These are phyloP conservation scores for Trichoderma parareesei DNA, from an alignment of 495 filamentous ascomycete species.

Conservation along the genomic window DNA sequence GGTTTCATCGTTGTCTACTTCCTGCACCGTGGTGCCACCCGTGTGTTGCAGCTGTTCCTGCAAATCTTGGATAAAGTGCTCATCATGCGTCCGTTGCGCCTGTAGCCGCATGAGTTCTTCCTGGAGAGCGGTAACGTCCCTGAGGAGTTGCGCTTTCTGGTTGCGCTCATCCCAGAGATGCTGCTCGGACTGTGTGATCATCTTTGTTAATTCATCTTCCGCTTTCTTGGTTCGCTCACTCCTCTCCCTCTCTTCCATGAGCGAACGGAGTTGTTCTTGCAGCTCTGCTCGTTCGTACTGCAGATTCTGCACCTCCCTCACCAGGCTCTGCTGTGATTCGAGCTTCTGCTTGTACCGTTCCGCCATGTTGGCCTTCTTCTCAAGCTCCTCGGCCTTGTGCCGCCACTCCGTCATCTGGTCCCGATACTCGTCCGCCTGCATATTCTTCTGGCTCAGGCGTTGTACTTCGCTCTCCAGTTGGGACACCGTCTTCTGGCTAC, in stretches of 20 bases:
- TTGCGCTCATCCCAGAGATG: slow-evolving; percentile 29
- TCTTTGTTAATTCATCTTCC: slow-evolving; percentile 26
- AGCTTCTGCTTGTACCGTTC: slow-evolving; percentile 71
- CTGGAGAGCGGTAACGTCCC: slow-evolving; percentile 25
- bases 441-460: slow-evolving; percentile 34
- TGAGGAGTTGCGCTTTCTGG: slow-evolving; percentile 25
- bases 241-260: slow-evolving; percentile 50
- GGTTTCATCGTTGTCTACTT: slow-evolving; percentile 20
- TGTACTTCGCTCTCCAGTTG: slow-evolving; percentile 37
- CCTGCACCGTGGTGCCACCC: slow-evolving; percentile 20
- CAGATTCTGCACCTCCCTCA: slow-evolving; percentile 34
- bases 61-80: slow-evolving; percentile 34
- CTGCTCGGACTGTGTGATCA: slow-evolving; percentile 19
- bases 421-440: slow-evolving; percentile 35
- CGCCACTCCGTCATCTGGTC: slow-evolving; percentile 59
- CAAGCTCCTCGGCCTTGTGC: slow-evolving; percentile 62
- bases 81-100: slow-evolving; percentile 27
- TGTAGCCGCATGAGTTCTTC: slow-evolving; percentile 27
- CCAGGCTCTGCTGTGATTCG: slow-evolving; percentile 53
- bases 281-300: slow-evolving; percentile 63
- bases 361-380: slow-evolving; percentile 69
- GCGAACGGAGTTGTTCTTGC: slow-evolving; percentile 44
- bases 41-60: slow-evolving; percentile 35
- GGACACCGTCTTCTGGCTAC: slow-evolving; percentile 20
- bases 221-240: slow-evolving; percentile 29